Evolutionary conservation across 768 basidiomycete species (phyloP).

Genomic region (Leccinum imitatum): DNA sequence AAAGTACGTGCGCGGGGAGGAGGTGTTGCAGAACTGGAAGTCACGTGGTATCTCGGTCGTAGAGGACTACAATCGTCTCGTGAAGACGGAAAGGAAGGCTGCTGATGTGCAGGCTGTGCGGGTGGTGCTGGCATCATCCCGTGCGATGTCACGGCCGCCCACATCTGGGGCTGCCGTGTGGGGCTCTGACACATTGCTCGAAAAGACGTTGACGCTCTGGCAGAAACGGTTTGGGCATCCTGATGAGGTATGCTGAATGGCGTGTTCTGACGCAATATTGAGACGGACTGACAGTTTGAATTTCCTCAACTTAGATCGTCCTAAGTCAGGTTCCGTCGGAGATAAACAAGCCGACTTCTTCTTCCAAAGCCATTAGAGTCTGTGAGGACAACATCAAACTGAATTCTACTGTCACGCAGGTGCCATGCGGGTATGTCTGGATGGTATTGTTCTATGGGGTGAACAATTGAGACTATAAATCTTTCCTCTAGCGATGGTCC

Average conservation of each 20-base stretch:
- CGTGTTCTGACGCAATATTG: neutral
- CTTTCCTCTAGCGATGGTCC: conserved; percentile 59
- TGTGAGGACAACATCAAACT: conserved; percentile 60
- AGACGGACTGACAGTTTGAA: conserved; percentile 12
- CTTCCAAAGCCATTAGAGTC: conserved; percentile 32
- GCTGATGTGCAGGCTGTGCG: conserved; percentile 91
- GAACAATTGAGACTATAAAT: conserved; percentile 6
- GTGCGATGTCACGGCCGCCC: conserved; percentile 43
- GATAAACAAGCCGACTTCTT: conserved; percentile 35
- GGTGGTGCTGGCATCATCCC: conserved; percentile 63
- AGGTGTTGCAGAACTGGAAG: conserved; percentile 78
- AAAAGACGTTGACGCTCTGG: conserved; percentile 77
- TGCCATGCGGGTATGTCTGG: conserved; percentile 63
- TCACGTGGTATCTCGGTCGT: conserved; percentile 87
- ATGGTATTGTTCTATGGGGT: neutral
- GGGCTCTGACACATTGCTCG: conserved; percentile 64
- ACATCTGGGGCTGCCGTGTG: conserved; percentile 55
- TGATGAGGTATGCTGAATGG: conserved; percentile 57
- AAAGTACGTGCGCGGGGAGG: conserved; percentile 94
- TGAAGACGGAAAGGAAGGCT: conserved; percentile 67
- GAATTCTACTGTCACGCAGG: conserved; percentile 67
- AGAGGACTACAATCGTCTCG: conserved; percentile 78
- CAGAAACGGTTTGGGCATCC: conserved; percentile 75
- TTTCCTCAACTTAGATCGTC: conserved; percentile 59
- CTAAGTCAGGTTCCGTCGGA: conserved; percentile 71